Conservation (phyloP, 2,329 filamentous ascomycete genomes). For the Colletotrichum sp. region DNA sequence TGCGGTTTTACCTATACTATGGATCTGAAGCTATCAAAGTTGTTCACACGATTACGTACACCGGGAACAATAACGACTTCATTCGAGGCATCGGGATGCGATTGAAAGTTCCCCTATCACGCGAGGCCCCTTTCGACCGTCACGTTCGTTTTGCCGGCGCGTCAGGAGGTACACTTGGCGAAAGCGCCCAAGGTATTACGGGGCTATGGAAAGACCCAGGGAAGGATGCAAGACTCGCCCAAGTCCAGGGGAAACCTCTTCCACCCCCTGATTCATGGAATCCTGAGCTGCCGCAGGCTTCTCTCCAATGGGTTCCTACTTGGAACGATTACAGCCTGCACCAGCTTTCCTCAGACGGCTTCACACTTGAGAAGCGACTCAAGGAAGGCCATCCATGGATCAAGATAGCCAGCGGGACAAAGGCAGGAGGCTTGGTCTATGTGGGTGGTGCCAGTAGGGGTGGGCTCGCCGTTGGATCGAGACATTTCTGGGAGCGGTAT, state of each 20-base stretch:
- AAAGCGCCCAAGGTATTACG: conserved; percentile 66
- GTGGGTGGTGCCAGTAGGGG: conserved; percentile 61
- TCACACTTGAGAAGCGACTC: conserved; percentile 66
- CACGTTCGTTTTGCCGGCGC: conserved; percentile 62
- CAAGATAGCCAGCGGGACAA: conserved; percentile 60
- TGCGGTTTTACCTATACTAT: conserved; percentile 65
- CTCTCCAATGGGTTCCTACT: conserved; percentile 60
- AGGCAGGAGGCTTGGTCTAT: conserved; percentile 62
- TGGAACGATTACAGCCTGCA: conserved; percentile 63
- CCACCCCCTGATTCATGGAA: conserved; percentile 52
- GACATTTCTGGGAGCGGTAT: conserved; percentile 69
- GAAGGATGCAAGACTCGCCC: conserved; percentile 48
- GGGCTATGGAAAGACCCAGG: conserved; percentile 63
- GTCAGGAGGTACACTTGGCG: conserved; percentile 59
- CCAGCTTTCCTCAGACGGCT: conserved; percentile 65
- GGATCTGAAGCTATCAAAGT: conserved; percentile 59
- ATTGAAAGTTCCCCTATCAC: conserved; percentile 58
- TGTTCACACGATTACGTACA: conserved; percentile 62
- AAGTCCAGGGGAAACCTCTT: conserved; percentile 51
- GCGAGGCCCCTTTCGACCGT: conserved; percentile 60
- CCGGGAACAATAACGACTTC: conserved; percentile 56
- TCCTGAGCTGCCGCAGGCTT: conserved; percentile 42
- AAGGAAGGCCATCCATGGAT: conserved; percentile 63
- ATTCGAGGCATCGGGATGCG: conserved; percentile 59
- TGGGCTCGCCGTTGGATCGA: conserved; percentile 62